Percentiles rank a stretch among this genome's conserved stretches.
Evolutionary conservation across 805 yeast species (phyloP).

Genomic region (Priceomyces castillae): DNA sequence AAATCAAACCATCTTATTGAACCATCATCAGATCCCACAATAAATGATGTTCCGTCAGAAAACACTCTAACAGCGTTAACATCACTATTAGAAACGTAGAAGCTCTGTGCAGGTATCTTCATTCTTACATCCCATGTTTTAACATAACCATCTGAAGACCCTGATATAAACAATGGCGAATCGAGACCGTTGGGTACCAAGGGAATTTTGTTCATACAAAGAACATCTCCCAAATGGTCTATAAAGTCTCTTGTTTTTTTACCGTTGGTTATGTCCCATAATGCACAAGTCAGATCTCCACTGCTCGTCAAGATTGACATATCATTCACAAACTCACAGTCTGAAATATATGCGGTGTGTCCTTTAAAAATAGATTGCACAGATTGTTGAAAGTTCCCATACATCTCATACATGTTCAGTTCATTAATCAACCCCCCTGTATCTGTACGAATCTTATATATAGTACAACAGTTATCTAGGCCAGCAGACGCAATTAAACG

Average conservation of each 20-base stretch:
- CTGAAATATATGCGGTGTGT: slow-evolving; percentile 79
- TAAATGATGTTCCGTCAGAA: slow-evolving; percentile 69
- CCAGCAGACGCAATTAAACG: slow-evolving; percentile 77
- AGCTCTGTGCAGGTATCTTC: slow-evolving; percentile 46
- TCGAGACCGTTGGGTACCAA: slow-evolving; percentile 10
- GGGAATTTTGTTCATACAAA: slow-evolving; percentile 37
- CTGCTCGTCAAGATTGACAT: slow-evolving; percentile 62
- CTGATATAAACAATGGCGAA: slow-evolving; percentile 47
- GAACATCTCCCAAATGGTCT: slow-evolving; percentile 73
- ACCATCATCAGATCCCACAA: slow-evolving; percentile 80
- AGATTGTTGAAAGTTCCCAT: slow-evolving; percentile 18
- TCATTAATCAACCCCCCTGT: slow-evolving; percentile 6
- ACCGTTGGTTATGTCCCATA: slow-evolving; percentile 77
- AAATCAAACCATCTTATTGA: slow-evolving; percentile 66
- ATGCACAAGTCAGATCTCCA: slow-evolving; percentile 76
- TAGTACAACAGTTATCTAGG: slow-evolving; percentile 71
- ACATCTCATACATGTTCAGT: slow-evolving; percentile 9
- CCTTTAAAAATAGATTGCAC: slow-evolving; percentile 64
- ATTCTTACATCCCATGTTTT: slow-evolving; percentile 64
- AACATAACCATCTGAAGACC: slow-evolving; percentile 67
- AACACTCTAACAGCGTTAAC: slow-evolving; percentile 58
- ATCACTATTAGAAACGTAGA: slow-evolving; percentile 61
- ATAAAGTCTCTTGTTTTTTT: slow-evolving; percentile 49
- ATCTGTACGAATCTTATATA: slow-evolving; percentile 45
- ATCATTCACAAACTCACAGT: slow-evolving; percentile 63